Evolutionary conservation across 2,329 filamentous ascomycete species (phyloP), one percentile per base, ranked within the genome.

Genomic region (Penicillium oxalicum): DNA sequence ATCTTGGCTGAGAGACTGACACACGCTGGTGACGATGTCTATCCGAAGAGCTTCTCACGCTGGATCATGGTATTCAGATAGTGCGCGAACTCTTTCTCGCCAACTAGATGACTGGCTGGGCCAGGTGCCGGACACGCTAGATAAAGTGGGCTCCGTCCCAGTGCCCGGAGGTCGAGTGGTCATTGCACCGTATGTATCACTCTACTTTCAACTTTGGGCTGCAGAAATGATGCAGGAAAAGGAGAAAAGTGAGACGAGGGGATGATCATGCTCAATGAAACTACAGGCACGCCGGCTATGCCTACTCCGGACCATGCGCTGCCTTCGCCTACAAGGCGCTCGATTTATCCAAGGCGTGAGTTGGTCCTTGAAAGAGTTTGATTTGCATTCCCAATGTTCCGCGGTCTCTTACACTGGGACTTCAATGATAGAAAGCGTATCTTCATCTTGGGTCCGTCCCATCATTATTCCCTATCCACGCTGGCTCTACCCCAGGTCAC

Each of bases 301-400:
- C 81, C 2, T 97, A 91, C 75, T 98, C 93, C 4, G 93, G 93
- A 6, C 81, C 84, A 35, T 91, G 89, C 58, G 93, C 93, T 38
- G 93, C 91, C 38, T 97, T 89, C 84, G 93, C 93, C 7, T 98
- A 97, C 73, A 93, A 88, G 70, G 80, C 81, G 5, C 83, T 95
- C 43, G 90, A 97, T 67, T 78, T 97, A 48, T 84, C 82, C 51
- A 81, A 82, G 52, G 86, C 84, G 80, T 84, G 69, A 66, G 78
- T 67, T 44, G 26, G 34, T 40, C 35, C 36, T 47, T 11, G 35
- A 37, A 7, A 7, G n/a, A 37, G 6, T 1, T 9, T 35, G 28
- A n/a, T 27, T 29, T 28, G 11, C 32, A 18, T 36, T 37, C 24
- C 5, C 13, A 8, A 5, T 12, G 18, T 12, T 41, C 13, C n/a